These are phyloP conservation scores for Alternaria atra DNA, from an alignment of 2,329 filamentous ascomycete genomes.

Conservation along the genomic window DNA sequence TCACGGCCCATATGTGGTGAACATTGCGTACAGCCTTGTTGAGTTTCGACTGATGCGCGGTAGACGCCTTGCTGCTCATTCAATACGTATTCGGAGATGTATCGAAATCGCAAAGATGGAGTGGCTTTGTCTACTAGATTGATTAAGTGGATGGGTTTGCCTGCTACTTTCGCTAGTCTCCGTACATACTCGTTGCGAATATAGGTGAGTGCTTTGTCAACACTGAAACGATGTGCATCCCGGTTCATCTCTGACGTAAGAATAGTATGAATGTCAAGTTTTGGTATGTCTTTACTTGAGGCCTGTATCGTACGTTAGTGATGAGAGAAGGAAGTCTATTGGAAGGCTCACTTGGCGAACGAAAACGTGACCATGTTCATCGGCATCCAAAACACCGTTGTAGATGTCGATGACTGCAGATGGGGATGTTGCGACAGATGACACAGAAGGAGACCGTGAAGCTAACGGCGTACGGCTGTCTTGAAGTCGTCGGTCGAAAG, in stretches of 20 bases:
- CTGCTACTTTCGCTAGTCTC: constrained; percentile 38
- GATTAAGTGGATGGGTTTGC: constrained; percentile 64
- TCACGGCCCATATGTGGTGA: constrained; percentile 60
- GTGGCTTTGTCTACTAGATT: constrained; percentile 68
- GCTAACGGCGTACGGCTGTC: constrained; percentile 26
- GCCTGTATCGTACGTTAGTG: constrained; percentile 15
- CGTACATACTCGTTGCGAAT: constrained; percentile 53
- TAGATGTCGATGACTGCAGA: constrained; percentile 40
- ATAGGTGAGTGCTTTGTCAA: constrained; percentile 41
- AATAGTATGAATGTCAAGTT: constrained; percentile 44
- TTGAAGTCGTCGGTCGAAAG: constrained; percentile 26
- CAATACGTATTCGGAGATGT: constrained; percentile 71
- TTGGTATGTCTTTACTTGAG: constrained; percentile 26
- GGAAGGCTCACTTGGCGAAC: constrained; percentile 42
- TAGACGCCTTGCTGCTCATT: constrained; percentile 63
- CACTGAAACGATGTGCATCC: constrained; percentile 36
- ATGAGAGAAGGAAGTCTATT: not conserved
- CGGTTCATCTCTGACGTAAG: constrained; percentile 50
- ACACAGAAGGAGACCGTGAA: constrained; percentile 35
- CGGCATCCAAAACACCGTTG: constrained; percentile 52
- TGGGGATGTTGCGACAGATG: constrained; percentile 19
- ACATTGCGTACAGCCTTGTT: constrained; percentile 73
- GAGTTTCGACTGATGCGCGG: constrained; percentile 68
- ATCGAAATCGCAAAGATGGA: constrained; percentile 71
- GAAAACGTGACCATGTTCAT: constrained; percentile 50